These are phyloP conservation scores for Aureobasidium sp. DNA, from an alignment of 2,329 filamentous ascomycete genomes.

Conservation along the genomic window DNA sequence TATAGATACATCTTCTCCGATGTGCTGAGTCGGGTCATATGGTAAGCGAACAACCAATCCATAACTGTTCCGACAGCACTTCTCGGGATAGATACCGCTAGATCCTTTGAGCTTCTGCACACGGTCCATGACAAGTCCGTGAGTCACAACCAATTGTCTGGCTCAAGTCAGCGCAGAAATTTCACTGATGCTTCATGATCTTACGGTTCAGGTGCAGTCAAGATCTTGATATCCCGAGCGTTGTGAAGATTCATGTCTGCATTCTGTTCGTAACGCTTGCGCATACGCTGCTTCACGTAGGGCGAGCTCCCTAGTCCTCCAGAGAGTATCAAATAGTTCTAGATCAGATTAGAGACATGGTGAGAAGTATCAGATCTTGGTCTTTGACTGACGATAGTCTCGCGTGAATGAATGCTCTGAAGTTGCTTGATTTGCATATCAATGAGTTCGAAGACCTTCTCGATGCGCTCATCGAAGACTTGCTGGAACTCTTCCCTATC, in stretches of 20 bases:
- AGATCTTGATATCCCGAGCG: background rate
- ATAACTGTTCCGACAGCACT: slow-evolving; percentile 11
- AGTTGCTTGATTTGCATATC: slow-evolving; percentile 27
- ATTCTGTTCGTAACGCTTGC: slow-evolving; percentile 24
- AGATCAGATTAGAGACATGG: background rate
- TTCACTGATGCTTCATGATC: background rate
- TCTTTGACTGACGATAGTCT: slow-evolving; percentile 19
- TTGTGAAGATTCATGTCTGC: slow-evolving; percentile 7
- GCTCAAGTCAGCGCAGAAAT: background rate
- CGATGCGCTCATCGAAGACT: slow-evolving; percentile 28
- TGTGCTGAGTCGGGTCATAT: slow-evolving; percentile 11
- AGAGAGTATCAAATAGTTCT: slow-evolving; percentile 31
- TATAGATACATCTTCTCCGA: slow-evolving; percentile 5
- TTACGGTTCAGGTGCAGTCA: background rate
- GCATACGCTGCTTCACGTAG: slow-evolving; percentile 32
- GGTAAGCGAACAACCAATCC: slow-evolving; percentile 9
- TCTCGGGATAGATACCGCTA: slow-evolving; percentile 2
- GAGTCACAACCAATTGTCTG: slow-evolving; percentile 18
- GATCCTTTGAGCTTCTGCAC: background rate
- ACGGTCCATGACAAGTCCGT: slow-evolving; percentile 13
- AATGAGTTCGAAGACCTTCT: slow-evolving; percentile 27
- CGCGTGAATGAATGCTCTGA: slow-evolving; percentile 21
- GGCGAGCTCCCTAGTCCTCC: slow-evolving; percentile 35
- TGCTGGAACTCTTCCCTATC: background rate
- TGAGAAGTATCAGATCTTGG: background rate